Conservation (phyloP, 1,139 yeast species). For the Suhomyces wounanorum region DNA sequence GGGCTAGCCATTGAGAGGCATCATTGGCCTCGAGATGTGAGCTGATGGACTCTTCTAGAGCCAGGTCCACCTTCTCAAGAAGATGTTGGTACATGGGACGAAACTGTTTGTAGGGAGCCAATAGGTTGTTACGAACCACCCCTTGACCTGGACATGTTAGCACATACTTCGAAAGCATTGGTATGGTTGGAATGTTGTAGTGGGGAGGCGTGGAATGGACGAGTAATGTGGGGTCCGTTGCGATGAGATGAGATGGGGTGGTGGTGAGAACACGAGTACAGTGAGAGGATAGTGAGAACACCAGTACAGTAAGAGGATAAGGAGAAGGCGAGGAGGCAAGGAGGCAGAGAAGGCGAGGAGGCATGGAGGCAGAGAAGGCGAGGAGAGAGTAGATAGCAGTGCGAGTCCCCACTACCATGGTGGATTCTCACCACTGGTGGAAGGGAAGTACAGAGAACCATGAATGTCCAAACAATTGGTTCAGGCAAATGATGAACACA, state of each 20-base stretch:
- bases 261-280: too few species aligned
- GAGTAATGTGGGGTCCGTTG: not conserved
- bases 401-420: too few species aligned
- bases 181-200: not conserved
- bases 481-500: too few species aligned
- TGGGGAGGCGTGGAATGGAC: not conserved
- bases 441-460: too few species aligned
- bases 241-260: not conserved
- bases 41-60: conserved; percentile 56
- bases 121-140: conserved; percentile 29
- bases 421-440: too few species aligned
- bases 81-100: conserved; percentile 19
- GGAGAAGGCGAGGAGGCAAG: too few species aligned
- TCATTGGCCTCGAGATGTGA: conserved; percentile 17
- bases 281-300: too few species aligned
- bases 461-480: too few species aligned
- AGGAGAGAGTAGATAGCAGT: too few species aligned
- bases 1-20: conserved; percentile 15
- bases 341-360: too few species aligned
- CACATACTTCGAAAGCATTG: conserved; percentile 20
- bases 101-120: conserved; percentile 26
- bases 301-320: too few species aligned
- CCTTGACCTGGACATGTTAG: conserved; percentile 51
- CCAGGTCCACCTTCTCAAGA: conserved; percentile 57
- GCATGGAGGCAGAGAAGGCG: too few species aligned